Conservation (phyloP, 768 basidiomycete species). For the Saitozyma podzolica region DNA sequence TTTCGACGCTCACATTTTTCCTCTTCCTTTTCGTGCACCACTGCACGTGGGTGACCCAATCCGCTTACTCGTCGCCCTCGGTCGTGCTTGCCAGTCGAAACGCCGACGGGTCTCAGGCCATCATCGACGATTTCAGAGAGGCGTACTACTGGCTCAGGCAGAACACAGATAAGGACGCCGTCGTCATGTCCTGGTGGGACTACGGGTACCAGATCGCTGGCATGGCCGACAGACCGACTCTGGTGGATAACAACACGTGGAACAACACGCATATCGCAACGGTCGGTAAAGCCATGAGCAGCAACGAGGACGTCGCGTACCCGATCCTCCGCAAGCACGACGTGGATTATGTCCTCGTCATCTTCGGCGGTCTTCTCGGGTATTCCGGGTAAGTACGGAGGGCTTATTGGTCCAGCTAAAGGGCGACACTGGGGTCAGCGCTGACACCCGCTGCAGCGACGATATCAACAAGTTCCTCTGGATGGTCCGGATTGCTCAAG, state of each 20-base stretch:
- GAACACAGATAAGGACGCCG: conserved; percentile 87
- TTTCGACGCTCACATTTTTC: conserved; percentile 73
- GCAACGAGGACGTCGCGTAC: conserved; percentile 89
- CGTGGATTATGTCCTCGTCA: conserved; percentile 93
- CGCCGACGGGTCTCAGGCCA: conserved; percentile 82
- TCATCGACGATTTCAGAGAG: conserved; percentile 99
- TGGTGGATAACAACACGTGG: conserved; percentile 99
- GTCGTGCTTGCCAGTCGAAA: conserved; percentile 82
- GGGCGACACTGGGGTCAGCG: no score
- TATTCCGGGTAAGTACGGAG: conserved; percentile 73
- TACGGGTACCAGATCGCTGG: conserved; percentile 99
- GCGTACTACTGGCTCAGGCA: conserved; percentile 98
- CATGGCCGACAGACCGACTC: conserved; percentile 92
- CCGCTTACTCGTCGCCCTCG: conserved; percentile 94
- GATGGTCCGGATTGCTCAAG: conserved; percentile 81
- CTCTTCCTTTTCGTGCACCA: conserved; percentile 89
- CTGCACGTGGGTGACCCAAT: conserved; percentile 94
- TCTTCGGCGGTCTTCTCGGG: conserved; percentile 93
- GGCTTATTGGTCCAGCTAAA: no score
- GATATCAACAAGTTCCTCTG: conserved; percentile 99
- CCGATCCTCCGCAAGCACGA: conserved; percentile 94
- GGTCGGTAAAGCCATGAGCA: conserved; percentile 97
- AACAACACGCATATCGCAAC: conserved; percentile 99
- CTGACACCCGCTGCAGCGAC: conserved; percentile 59
- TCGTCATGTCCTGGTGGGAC: conserved; percentile 99